These are phyloP conservation scores for Rosa persica DNA, from an alignment of 306 rosid species.

Conservation along the genomic window DNA sequence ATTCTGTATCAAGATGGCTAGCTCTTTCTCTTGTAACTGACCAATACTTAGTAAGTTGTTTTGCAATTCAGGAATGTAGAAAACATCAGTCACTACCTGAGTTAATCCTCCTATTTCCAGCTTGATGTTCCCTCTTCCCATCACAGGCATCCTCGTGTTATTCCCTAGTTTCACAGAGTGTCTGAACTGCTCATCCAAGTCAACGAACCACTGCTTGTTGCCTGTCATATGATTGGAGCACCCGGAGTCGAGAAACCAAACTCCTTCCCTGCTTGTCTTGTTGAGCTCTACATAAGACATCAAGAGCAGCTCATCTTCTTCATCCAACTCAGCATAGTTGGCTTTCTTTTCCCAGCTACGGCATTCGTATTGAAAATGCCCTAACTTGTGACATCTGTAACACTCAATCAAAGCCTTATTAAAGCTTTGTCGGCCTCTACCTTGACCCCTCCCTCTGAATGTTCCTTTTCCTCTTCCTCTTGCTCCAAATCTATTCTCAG, in stretches of 20 bases:
- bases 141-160: neutral
- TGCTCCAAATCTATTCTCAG: neutral
- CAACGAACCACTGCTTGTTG: neutral
- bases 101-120: neutral
- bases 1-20: neutral
- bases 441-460: neutral
- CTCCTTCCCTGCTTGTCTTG: neutral
- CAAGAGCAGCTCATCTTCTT: neutral
- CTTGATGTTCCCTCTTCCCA: neutral
- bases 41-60: neutral
- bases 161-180: neutral
- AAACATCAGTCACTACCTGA: neutral
- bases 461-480: neutral
- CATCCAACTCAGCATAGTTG: neutral
- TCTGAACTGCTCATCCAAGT: neutral
- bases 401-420: neutral
- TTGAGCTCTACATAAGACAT: slow-evolving; percentile 7
- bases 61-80: neutral
- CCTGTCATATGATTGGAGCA: neutral
- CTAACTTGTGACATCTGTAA: neutral
- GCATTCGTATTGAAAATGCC: neutral
- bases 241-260: neutral
- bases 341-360: neutral
- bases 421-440: neutral
- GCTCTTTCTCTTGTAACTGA: neutral